Evolutionary conservation across 805 yeast species (phyloP).

Genomic region (Candida sakaeoensis): DNA sequence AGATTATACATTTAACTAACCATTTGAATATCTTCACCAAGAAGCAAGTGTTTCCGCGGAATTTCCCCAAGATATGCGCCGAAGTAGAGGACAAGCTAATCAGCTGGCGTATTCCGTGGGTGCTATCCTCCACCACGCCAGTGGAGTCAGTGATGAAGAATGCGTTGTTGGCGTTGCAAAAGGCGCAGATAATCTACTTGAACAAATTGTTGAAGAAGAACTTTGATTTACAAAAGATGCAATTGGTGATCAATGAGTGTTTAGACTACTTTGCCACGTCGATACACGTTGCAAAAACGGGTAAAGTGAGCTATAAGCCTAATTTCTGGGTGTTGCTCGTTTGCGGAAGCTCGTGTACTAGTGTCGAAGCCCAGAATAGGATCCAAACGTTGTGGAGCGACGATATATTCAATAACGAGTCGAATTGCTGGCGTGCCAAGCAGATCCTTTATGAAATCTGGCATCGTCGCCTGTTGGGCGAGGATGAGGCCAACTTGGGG

Average conservation of each 20-base stretch:
- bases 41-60: conserved; percentile 44
- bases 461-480: conserved; percentile 38
- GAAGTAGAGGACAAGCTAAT: conserved; percentile 49
- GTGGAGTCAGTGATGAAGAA: conserved; percentile 37
- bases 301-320: conserved; percentile 28
- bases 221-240: conserved; percentile 28
- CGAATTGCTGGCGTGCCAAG: conserved; percentile 52
- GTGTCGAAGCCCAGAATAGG: conserved; percentile 23
- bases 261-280: conserved; percentile 33
- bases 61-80: conserved; percentile 53
- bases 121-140: conserved; percentile 17
- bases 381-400: conserved; percentile 32
- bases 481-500: conserved; percentile 22
- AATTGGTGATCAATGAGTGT: conserved; percentile 29
- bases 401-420: conserved; percentile 14
- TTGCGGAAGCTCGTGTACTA: conserved; percentile 37
- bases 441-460: conserved; percentile 52
- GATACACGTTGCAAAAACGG: conserved; percentile 11
- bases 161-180: conserved; percentile 33
- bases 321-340: conserved; percentile 49
- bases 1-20: conserved; percentile 45
- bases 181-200: conserved; percentile 42
- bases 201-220: conserved; percentile 44
- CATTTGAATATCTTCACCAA: conserved; percentile 46
- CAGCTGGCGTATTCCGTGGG: conserved; percentile 46